phyloP scores from a whole-genome alignment of 805 yeast species.

The Maudiozyma saulgeensis region DNA sequence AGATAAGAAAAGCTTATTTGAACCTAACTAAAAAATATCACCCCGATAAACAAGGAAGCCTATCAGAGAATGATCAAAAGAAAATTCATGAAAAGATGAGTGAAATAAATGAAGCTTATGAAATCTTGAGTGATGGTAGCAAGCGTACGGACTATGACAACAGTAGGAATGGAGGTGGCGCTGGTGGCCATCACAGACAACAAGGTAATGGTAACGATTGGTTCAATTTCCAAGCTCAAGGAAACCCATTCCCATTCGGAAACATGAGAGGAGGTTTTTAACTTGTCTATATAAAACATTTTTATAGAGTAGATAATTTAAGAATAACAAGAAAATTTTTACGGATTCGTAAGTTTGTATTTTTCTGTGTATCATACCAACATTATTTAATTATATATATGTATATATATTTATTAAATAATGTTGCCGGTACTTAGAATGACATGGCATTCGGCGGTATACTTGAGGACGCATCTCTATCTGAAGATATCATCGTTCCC shows the following conservation, averaged over 20 bases:
- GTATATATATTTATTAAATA: no score
- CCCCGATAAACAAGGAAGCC: slow-evolving; percentile 79
- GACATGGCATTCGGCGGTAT: not conserved
- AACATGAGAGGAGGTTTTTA: slow-evolving; percentile 1
- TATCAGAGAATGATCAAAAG: slow-evolving; percentile 48
- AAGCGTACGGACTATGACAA: slow-evolving; percentile 57
- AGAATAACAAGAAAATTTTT: no score
- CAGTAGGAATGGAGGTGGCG: slow-evolving; percentile 22
- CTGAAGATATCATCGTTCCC: slow-evolving; percentile 1
- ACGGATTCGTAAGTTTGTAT: no score
- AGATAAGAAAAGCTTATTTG: slow-evolving; percentile 75
- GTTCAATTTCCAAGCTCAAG: slow-evolving; percentile 5
- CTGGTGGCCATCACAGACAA: not conserved
- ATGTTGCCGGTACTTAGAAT: no score
- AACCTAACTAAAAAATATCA: slow-evolving; percentile 71
- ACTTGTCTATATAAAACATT: not conserved
- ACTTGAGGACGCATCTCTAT: not conserved
- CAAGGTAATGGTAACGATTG: not conserved
- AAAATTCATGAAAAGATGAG: slow-evolving; percentile 80
- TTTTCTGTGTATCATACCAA: no score
- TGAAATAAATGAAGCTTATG: slow-evolving; percentile 88
- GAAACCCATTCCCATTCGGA: slow-evolving; percentile 9
- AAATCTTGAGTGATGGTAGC: slow-evolving; percentile 61
- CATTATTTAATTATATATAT: no score
- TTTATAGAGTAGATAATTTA: not conserved